Conservation (phyloP, 352 stramenopile species). For the Pythium coloratum region DNA sequence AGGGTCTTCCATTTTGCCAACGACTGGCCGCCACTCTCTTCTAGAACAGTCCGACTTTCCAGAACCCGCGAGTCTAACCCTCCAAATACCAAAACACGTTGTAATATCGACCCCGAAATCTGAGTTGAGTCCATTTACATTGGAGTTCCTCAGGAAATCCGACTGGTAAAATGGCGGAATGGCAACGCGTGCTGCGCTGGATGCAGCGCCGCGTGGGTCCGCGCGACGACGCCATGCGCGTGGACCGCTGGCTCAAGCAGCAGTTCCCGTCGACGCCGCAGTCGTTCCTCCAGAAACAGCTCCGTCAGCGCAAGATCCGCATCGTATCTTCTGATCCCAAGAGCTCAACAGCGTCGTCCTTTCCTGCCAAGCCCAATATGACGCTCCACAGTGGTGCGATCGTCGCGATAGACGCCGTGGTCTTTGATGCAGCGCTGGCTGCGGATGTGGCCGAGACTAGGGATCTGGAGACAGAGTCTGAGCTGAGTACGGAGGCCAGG, state of each 20-base stretch:
- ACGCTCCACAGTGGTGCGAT: constrained; percentile 40
- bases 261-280: constrained; percentile 56
- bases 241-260: constrained; percentile 63
- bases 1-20: neutral
- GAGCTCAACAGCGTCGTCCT: neutral
- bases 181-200: constrained; percentile 48
- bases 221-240: constrained; percentile 56
- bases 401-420: constrained; percentile 53
- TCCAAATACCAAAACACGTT: constrained; percentile 11
- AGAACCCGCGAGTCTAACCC: neutral
- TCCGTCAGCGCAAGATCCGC: constrained; percentile 72
- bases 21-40: constrained; percentile 14
- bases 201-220: constrained; percentile 44
- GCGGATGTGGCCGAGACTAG: neutral
- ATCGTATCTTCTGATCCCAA: constrained; percentile 24
- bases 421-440: constrained; percentile 31
- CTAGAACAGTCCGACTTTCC: constrained; percentile 19
- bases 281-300: constrained; percentile 59
- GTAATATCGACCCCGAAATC: constrained; percentile 6
- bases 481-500: neutral
- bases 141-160: neutral
- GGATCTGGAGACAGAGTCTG: neutral
- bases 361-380: constrained; percentile 31
- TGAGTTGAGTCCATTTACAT: constrained; percentile 2
- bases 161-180: constrained; percentile 26